Conservation (phyloP, 2,329 filamentous ascomycete species). For the Verticillium isaacii region DNA sequence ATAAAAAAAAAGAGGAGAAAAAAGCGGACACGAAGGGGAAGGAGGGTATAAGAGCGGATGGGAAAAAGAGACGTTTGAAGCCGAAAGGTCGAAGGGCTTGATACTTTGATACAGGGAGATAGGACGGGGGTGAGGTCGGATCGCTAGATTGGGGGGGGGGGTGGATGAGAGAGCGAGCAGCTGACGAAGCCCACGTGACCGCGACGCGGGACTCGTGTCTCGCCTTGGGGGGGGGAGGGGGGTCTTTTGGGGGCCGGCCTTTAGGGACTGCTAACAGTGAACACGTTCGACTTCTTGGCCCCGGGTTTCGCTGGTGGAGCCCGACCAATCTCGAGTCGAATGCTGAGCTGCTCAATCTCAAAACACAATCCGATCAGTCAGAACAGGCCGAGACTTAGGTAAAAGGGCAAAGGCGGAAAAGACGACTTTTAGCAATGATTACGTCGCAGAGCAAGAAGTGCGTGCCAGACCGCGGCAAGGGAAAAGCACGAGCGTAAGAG, state of each 20-base stretch:
- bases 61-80: neutral
- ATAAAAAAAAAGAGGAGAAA: neutral
- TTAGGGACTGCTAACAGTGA: neutral
- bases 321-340: slow-evolving; percentile 1
- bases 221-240: too few relatives aligned
- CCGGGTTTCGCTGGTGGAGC: slow-evolving; percentile 2
- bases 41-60: neutral
- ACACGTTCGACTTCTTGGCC: slow-evolving; percentile 2
- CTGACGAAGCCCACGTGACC: neutral
- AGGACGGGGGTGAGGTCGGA: neutral
- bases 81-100: neutral
- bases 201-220: neutral
- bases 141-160: neutral
- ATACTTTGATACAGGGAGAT: neutral
- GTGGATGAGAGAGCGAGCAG: neutral
- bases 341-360: neutral
- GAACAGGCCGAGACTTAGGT: neutral
- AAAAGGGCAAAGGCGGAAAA: neutral
- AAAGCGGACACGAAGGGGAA: neutral
- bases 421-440: neutral
- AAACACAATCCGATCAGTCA: neutral
- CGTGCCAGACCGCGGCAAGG: neutral
- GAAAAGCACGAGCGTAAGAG: too few relatives aligned
- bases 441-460: neutral
- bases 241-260: too few relatives aligned